Conservation (phyloP, 225 moss, liverwort and hornwort species). For the Lunularia cruciata region DNA sequence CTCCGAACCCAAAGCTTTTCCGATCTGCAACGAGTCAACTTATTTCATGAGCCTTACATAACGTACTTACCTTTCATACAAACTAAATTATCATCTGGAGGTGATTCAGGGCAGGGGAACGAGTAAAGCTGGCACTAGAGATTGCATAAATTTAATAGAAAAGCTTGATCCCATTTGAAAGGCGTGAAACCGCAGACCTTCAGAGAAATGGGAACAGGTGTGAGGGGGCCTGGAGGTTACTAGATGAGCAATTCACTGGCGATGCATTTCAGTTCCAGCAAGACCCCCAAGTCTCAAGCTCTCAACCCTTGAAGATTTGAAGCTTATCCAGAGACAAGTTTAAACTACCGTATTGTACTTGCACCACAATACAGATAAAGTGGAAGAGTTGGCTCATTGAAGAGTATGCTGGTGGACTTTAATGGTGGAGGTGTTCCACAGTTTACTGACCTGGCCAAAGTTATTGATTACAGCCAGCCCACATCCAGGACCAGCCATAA, state of each 20-base stretch:
- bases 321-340: too few species aligned
- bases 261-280: too few species aligned
- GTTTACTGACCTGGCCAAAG: slow-evolving; percentile 63
- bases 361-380: not conserved
- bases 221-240: not conserved
- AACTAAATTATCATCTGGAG: not conserved
- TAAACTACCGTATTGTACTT: not conserved
- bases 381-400: not conserved
- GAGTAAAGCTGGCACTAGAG: too few species aligned
- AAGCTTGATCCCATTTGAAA: not conserved
- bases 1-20: slow-evolving; percentile 58
- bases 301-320: too few species aligned
- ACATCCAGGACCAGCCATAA: slow-evolving; percentile 77
- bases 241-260: too few species aligned
- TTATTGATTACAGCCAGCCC: slow-evolving; percentile 90
- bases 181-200: not conserved
- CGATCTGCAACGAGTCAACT: slow-evolving; percentile 50
- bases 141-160: too few species aligned
- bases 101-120: not conserved
- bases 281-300: not conserved
- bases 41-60: not conserved
- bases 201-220: not conserved
- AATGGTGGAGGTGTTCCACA: not conserved
- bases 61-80: not conserved
- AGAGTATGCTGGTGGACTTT: too few species aligned